Evolutionary conservation across 768 basidiomycete species (phyloP), one percentile per base, ranked within the genome.

Genomic region (Udeniomyces megalosporus): DNA sequence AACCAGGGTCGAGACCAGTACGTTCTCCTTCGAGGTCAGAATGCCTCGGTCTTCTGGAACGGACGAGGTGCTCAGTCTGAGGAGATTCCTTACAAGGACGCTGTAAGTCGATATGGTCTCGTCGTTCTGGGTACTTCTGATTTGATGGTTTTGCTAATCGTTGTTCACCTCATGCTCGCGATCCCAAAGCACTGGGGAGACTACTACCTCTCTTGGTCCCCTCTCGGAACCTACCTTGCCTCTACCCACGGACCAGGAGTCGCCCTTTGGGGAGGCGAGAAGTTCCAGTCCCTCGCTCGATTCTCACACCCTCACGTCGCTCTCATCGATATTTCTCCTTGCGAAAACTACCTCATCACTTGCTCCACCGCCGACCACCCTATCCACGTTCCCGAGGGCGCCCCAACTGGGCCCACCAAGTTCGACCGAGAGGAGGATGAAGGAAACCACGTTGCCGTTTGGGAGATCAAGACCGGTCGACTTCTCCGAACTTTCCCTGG

Each of bases 261-360:
- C 63, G 86, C 88, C 32, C 78, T 97, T 42, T 97, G 92, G 89
- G 93, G 90, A 52, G 95, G 95, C 14, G 75, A 84, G 29, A 88
- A 88, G 12, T 96, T 88, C 84, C 82, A 85, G 67, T 83, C 81
- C 51, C 83, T 88, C 66, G 84, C 86, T 70, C 85, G 88, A 50
- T 96, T 95, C 71, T 90, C 90, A 17, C 95, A 99, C 73, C 91
- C 91, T 4, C 79, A 92, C 60, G 89, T 93, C 70, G 90, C 90
- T 74, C 79, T 96, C 53, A 84, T 99, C 72, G 92, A 96, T 73
- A 97, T 97, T 75, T 96, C 93, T 10, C 90, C 95, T 3, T 87
- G 86, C 76, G 95, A 99, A 75, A 83, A 87, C 62, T 97, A 93
- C 75, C 76, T 99, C 63, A 88, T 97, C 69, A 97, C 95, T 46